A percentile compares a stretch with the other conserved stretches of the same genome.
phyloP scores from a whole-genome alignment of 768 basidiomycete species.

The Lactifluus piperatus region DNA sequence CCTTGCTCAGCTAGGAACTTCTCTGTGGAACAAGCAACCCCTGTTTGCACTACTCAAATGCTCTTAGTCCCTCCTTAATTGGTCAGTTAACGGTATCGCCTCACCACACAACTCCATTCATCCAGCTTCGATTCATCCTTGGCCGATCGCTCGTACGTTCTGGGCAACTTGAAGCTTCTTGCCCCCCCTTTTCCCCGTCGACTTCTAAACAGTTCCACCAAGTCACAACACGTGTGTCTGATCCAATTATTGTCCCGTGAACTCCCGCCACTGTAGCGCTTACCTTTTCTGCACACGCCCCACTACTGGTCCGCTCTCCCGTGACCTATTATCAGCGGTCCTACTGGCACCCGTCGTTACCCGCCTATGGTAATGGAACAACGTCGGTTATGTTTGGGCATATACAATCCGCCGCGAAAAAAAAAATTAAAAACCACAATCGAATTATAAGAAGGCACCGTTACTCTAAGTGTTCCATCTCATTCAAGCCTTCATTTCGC shows the following conservation, averaged over 20 bases:
- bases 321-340: not conserved
- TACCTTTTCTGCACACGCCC: slow-evolving; percentile 2
- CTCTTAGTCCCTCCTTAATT: not conserved
- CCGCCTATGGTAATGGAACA: slow-evolving; percentile 2
- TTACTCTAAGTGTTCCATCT: not conserved
- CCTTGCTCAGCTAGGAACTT: slow-evolving; percentile 1
- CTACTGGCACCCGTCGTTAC: not conserved
- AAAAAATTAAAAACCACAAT: not conserved
- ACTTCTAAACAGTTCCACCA: not conserved
- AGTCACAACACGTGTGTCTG: not conserved
- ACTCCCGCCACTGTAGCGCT: not conserved
- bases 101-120: slow-evolving; percentile 8
- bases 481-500: not conserved
- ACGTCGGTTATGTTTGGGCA: not conserved
- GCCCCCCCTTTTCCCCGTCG: not conserved
- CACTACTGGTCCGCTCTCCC: not conserved
- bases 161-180: not conserved
- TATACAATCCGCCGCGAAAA: not conserved
- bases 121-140: not conserved
- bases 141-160: slow-evolving; percentile 2
- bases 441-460: not conserved
- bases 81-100: slow-evolving; percentile 4
- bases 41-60: not conserved
- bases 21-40: slow-evolving; percentile 6
- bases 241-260: not conserved